Evolutionary conservation across 441 rosid species (phyloP).

Genomic region (Pelargonium citronellum): DNA sequence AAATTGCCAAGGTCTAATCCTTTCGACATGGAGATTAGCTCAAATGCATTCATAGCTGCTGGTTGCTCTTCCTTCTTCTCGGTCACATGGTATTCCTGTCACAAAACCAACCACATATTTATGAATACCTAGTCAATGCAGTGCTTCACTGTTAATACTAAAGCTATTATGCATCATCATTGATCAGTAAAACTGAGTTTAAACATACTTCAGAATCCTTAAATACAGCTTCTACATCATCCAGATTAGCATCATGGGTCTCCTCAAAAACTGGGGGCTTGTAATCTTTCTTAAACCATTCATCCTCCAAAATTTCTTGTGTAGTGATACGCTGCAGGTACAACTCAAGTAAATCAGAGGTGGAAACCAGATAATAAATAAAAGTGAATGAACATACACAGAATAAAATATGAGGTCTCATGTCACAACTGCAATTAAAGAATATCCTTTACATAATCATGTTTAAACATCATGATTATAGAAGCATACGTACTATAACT

Average conservation of each 20-base stretch:
- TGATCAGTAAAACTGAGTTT: slow-evolving; percentile 7
- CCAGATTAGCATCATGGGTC: slow-evolving; percentile 61
- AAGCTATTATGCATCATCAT: background rate
- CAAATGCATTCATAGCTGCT: slow-evolving; percentile 78
- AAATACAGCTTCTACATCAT: slow-evolving; percentile 74
- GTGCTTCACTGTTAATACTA: background rate
- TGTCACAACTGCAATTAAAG: background rate
- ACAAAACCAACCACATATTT: slow-evolving; percentile 12
- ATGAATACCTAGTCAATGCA: background rate
- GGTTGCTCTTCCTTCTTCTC: slow-evolving; percentile 84
- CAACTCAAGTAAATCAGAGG: slow-evolving; percentile 15
- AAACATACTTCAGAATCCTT: slow-evolving; percentile 13
- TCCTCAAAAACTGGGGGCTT: slow-evolving; percentile 73
- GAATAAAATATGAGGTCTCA: background rate
- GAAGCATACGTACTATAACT: too few species aligned
- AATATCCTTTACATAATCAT: background rate
- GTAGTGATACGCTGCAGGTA: slow-evolving; percentile 60
- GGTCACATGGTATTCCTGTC: slow-evolving; percentile 78
- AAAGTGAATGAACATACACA: background rate
- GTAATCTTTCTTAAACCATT: slow-evolving; percentile 82
- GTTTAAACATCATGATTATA: background rate
- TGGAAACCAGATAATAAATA: slow-evolving; percentile 5
- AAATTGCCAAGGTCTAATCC: slow-evolving; percentile 81
- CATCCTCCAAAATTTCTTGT: slow-evolving; percentile 76
- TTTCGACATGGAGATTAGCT: slow-evolving; percentile 79